Evolutionary conservation across 257 asterid species (phyloP).

Genomic region (Solanum chilense): DNA sequence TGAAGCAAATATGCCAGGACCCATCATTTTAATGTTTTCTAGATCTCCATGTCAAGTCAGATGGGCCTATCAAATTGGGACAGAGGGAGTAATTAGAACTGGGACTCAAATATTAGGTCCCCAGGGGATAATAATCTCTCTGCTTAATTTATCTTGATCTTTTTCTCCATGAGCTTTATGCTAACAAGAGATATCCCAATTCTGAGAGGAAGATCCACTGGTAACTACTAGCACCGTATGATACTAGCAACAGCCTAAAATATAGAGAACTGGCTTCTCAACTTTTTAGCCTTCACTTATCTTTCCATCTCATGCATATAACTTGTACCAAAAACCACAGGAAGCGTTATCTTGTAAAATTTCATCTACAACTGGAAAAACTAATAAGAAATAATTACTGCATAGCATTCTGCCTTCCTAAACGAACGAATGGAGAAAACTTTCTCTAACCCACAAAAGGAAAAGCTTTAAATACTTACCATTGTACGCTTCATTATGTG

Average conservation of each 20-base stretch:
- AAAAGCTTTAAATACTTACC: conserved; percentile 29
- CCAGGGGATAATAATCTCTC: not conserved
- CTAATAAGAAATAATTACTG: not conserved
- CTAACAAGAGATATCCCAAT: not conserved
- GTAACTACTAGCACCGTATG: not conserved
- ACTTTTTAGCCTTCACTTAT: not conserved
- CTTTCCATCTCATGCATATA: not conserved
- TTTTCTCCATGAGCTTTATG: not conserved
- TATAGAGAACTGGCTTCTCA: not conserved
- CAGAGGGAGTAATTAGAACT: not conserved
- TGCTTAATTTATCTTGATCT: not conserved
- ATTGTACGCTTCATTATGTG: conserved; percentile 85
- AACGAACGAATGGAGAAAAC: not conserved
- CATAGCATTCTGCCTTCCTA: not conserved
- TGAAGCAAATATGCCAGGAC: not conserved
- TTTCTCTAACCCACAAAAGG: not conserved
- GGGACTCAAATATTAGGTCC: not conserved
- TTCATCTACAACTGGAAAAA: not conserved
- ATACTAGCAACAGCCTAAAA: not conserved
- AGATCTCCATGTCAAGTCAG: not conserved
- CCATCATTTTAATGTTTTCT: not conserved
- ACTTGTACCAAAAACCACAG: not conserved
- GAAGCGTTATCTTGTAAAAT: not conserved
- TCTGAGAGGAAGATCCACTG: not conserved
- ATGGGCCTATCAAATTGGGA: not conserved